Percentiles rank a stretch among this genome's conserved stretches.
Conservation (phyloP, 495 filamentous ascomycete species). For the Staphylotrichum longicolle region DNA sequence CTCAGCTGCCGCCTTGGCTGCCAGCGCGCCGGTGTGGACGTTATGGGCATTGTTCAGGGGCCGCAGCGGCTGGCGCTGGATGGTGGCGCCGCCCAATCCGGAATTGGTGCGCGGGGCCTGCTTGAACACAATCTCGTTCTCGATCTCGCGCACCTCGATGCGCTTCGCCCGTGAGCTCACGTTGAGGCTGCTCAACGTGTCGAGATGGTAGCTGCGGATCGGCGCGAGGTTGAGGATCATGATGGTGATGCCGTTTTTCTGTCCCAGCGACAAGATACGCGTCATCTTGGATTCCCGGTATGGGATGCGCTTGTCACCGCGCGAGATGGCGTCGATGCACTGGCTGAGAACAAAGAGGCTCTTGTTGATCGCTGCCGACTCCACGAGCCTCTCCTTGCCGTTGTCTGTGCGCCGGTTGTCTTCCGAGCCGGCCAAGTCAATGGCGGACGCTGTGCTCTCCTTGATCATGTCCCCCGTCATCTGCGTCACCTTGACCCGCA, state of each 20-base stretch:
- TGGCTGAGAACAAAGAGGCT: conserved; percentile 91
- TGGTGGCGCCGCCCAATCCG: conserved; percentile 41
- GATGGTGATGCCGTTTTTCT: conserved; percentile 91
- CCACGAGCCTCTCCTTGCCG: conserved; percentile 85
- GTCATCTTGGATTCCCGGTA: conserved; percentile 98
- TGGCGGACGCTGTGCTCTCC: conserved; percentile 84
- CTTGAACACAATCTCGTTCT: conserved; percentile 86
- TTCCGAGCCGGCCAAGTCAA: conserved; percentile 94
- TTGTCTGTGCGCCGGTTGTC: conserved; percentile 95
- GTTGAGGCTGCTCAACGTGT: conserved; percentile 90
- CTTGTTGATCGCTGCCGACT: conserved; percentile 99
- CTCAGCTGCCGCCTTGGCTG: conserved; percentile 43
- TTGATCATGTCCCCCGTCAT: conserved; percentile 66
- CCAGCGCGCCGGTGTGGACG: conserved; percentile 45
- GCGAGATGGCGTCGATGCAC: conserved; percentile 88
- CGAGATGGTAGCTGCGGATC: conserved; percentile 81
- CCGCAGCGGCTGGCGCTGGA: conserved; percentile 71
- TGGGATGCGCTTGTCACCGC: conserved; percentile 71
- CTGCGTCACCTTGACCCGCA: conserved; percentile 83
- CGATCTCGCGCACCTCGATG: conserved; percentile 90
- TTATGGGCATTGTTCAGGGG: conserved; percentile 68
- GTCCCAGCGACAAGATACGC: conserved; percentile 83
- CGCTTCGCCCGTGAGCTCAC: conserved; percentile 95
- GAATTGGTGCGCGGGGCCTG: conserved; percentile 59
- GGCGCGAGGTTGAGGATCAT: conserved; percentile 97